These are phyloP conservation scores for Penicillium tannophilum DNA, from an alignment of 495 filamentous ascomycete genomes.

Conservation along the genomic window DNA sequence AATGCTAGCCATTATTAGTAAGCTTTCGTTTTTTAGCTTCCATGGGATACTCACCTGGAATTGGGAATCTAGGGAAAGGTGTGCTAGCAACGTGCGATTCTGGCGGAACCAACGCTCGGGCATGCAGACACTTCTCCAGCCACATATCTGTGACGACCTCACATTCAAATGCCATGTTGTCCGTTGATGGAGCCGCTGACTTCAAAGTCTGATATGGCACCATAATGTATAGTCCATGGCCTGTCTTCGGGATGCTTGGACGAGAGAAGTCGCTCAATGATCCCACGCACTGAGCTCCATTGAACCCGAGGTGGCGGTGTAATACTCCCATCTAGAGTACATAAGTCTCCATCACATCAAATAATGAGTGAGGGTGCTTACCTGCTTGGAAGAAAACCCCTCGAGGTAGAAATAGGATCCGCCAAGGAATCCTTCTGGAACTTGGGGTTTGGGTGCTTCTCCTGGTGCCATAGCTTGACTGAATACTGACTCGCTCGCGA, in stretches of 20 bases:
- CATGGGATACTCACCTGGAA: conserved; percentile 51
- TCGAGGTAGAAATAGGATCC: conserved; percentile 60
- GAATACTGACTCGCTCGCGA: conserved; percentile 44
- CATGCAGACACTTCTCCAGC: conserved; percentile 83
- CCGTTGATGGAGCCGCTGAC: conserved; percentile 39
- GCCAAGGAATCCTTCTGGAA: conserved; percentile 38
- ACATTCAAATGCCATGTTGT: conserved; percentile 47
- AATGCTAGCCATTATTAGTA: conserved; percentile 53
- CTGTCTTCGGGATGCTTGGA: conserved; percentile 40
- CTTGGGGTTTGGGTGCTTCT: conserved; percentile 7
- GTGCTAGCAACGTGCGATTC: conserved; percentile 68
- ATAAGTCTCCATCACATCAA: conserved; percentile 8
- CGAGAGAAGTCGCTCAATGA: conserved; percentile 44
- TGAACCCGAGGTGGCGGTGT: conserved; percentile 53
- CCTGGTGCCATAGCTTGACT: conserved; percentile 27
- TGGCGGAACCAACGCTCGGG: conserved; percentile 71
- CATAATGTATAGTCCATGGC: conserved; percentile 53
- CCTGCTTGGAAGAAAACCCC: conserved; percentile 63
- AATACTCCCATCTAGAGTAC: conserved; percentile 44
- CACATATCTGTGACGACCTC: conserved; percentile 85
- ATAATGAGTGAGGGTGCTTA: conserved; percentile 21
- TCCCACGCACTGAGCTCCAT: conserved; percentile 52
- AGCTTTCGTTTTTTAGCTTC: background rate
- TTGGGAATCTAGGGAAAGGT: conserved; percentile 70
- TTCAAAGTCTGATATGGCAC: conserved; percentile 54